Base-by-base conservation (phyloP, 495 filamentous ascomycete species). In the Monascus purpureus region DNA sequence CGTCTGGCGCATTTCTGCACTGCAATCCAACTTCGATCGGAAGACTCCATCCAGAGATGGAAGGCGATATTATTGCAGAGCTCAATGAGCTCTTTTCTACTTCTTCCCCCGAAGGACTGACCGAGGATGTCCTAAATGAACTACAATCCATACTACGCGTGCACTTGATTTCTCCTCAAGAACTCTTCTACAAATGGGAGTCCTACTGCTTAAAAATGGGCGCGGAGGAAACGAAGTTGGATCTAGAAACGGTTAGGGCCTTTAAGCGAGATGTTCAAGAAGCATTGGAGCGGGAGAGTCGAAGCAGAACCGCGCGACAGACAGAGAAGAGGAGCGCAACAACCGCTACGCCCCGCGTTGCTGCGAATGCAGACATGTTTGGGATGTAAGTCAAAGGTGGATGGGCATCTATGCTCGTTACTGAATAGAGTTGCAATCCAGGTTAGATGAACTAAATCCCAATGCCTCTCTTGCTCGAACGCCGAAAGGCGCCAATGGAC, bases 141-240 rank as follows among this genome's bases (percentile, higher is more conserved):
- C 62, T 97, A 25, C 68, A 75, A 44, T 86, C 80, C 17, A 92
- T 94, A 41, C 69, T 90, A 52, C 75, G 77, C 31, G 59, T 95
- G 12, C 82, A 93, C 53, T 67, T 69, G 13, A 68, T 94, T 35
- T 62, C 69, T 17, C 63, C 71, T 16, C 71, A 94, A 47, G 88
- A 97, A 43, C 65, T 95, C 12, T 93, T 80, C 50, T 95, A 76
- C 71, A 93, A 95, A 70, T 97, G 90, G 90, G 88, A 97, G 46
- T 83, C 83, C 0, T 96, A 94, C 63, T 80, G 75, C 49, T 78
- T 97, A 42, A 93, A 87, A 59, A 90, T 95, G 81, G 74, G 73
- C 4, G 45, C 65, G 23, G 80, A 87, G 13, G 76, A 84, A 39
- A 75, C 71, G 25, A 81, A 70, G 31, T 49, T 87, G 34, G 70